Base-by-base conservation (phyloP, 176 grass and related monocot genomes). In the Rhynchospora tenuis region DNA sequence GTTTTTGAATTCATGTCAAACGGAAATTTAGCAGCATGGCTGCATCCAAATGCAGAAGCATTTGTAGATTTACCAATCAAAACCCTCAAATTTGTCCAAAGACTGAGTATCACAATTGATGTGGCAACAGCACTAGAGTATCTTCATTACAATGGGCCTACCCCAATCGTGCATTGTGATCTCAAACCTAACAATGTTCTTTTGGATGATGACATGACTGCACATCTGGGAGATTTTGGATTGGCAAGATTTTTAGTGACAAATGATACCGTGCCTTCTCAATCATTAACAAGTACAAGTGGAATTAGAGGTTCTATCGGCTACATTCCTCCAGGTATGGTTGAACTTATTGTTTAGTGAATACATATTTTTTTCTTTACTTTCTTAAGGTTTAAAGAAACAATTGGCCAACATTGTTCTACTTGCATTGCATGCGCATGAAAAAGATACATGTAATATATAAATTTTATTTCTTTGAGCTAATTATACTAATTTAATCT, bases 91-190 rank as follows among this genome's bases (percentile, higher is more conserved):
- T 55, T 86, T 24, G 45, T 79, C 7, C 73, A 80, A 14, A 86
- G 78, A 66, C 5, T 62, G 38, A 86, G 88, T 7, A 91, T 88
- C 68, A 77, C 80, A 47, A 44, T 44, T 77, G 72, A 50, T 77
- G 72, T 50, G 46, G 33, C 17, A n/a, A 77, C 20, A 77, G 20
- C 46, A 38, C 33, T 38, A 4, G 33, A 38, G 5, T 38, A 38
- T 38, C 33, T 38, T 38, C 33, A 38, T 38, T 38, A 38, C 33
- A 38, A 38, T 38, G 33, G 33, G 5, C 33, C 33, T 38, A 38
- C 3, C 5, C 33, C 33, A 4, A 38, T 38, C 33, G 2, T 38
- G 33, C 1, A 38, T 38, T 38, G 33, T 38, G 33, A 38, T 52
- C 4, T 77, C 6, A 20, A 44, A n/a, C 33, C 33, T 38, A 38